Base-by-base conservation (phyloP, 2,329 filamentous ascomycete species). In the Claviceps pusilla region DNA sequence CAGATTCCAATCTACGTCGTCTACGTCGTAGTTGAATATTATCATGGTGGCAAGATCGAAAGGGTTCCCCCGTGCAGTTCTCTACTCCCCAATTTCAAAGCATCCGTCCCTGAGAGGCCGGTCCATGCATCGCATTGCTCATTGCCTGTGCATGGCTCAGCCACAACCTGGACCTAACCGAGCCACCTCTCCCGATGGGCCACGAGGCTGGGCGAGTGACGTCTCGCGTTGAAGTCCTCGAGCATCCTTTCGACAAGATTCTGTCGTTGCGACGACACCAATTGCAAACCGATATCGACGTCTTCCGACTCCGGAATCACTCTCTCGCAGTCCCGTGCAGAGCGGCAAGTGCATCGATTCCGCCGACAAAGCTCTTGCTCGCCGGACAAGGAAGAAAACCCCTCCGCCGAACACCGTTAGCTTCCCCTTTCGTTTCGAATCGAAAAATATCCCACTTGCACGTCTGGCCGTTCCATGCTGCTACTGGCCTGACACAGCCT, bases 401-500 rank as follows among this genome's bases (percentile, higher is more conserved):
- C 52, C 52, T 42, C 48, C 48, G 53, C 48, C 39, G 24, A 12
- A 11, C 39, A 54, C 31, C 16, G 28, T 51, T 49, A 51, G 48
- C 52, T 46, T 46, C 46, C 7, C 31, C 39, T 45, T 47, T n/a
- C 16, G 45, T 42, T 19, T 42, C 33, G 31, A 41, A 4, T 31
- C 33, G 10, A 47, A 42, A 31, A 31, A 39, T 33, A 50, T 47
- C 24, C 46, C 28, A 52, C 37, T 42, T 53, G 43, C 37, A 45
- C 24, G 24, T 53, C 59, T 59, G 53, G 58, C 59, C 57, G 59
- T 62, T 68, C 66, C 64, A 69, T 69, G 68, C 65, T 60, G 63
- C 63, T 58, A 50, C 61, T 59, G 62, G 59, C 59, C 61, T 60
- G 59, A 59, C 56, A 61, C 59, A 57, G 52, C 66, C 64, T 68